Percentiles rank a stretch among this genome's conserved stretches.
phyloP scores from a whole-genome alignment of 2,329 filamentous ascomycete species.

The Ambrosiella xylebori region DNA sequence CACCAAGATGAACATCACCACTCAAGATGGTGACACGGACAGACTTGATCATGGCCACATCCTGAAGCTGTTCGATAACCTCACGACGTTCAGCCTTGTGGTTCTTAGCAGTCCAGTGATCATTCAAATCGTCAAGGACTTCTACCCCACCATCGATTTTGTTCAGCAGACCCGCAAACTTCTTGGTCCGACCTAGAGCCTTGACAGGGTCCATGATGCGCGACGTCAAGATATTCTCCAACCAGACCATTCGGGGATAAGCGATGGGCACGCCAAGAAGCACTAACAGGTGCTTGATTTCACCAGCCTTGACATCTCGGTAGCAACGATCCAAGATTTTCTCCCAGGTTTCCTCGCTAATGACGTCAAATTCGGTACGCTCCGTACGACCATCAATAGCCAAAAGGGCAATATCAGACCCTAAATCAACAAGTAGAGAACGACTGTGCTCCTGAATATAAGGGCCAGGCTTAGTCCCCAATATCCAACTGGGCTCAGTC shows the following conservation, averaged over 20 bases:
- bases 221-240: conserved; percentile 59
- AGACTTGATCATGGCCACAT: conserved; percentile 82
- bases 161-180: conserved; percentile 68
- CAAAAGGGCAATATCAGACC: conserved; percentile 61
- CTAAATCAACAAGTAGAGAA: conserved; percentile 71
- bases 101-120: conserved; percentile 93
- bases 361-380: conserved; percentile 62
- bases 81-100: conserved; percentile 82
- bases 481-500: conserved; percentile 78
- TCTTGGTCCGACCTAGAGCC: conserved; percentile 62
- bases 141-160: conserved; percentile 84
- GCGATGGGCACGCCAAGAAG: conserved; percentile 71
- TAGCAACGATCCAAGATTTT: conserved; percentile 75
- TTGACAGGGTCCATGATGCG: conserved; percentile 78
- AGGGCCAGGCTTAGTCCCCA: conserved; percentile 64
- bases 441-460: conserved; percentile 79
- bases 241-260: conserved; percentile 57
- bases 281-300: conserved; percentile 80
- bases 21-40: conserved; percentile 81
- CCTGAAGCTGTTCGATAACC: conserved; percentile 79
- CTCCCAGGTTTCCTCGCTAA: conserved; percentile 69
- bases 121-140: conserved; percentile 79
- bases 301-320: conserved; percentile 61
- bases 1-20: conserved; percentile 85
- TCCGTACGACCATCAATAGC: conserved; percentile 87